Evolutionary conservation across 2,329 filamentous ascomycete genomes (phyloP).

Genomic region (Alternaria postmessia): DNA sequence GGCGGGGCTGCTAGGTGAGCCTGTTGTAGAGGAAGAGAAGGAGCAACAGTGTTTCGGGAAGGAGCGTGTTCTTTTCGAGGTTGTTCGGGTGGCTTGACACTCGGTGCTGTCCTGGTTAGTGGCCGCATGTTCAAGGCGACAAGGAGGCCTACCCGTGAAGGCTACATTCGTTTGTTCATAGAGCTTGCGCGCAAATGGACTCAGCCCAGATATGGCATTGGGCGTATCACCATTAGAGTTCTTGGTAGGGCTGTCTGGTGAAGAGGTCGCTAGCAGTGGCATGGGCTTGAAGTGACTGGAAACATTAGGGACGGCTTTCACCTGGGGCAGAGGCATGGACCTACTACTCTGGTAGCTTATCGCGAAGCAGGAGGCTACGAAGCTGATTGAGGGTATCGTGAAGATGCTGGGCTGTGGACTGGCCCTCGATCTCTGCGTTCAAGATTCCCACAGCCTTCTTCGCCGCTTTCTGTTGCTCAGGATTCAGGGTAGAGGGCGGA

Average conservation of each 20-base stretch:
- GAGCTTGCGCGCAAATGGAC: slow-evolving; percentile 64
- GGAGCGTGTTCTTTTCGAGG: slow-evolving; percentile 17
- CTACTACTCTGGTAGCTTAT: slow-evolving; percentile 75
- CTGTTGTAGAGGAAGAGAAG: slow-evolving; percentile 12
- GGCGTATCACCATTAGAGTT: slow-evolving; percentile 30
- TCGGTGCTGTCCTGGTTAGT: slow-evolving; percentile 32
- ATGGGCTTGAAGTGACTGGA: slow-evolving; percentile 44
- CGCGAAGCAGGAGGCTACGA: slow-evolving; percentile 74
- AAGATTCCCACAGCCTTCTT: slow-evolving; percentile 69
- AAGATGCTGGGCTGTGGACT: slow-evolving; percentile 69
- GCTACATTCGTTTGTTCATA: slow-evolving; percentile 53
- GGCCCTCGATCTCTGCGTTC: slow-evolving; percentile 71
- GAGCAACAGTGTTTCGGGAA: slow-evolving; percentile 17
- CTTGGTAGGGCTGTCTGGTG: slow-evolving; percentile 37
- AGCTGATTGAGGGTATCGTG: slow-evolving; percentile 78
- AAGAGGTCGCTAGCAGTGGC: slow-evolving; percentile 41
- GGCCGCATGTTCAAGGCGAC: background rate
- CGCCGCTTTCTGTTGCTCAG: slow-evolving; percentile 59
- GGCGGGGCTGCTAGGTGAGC: slow-evolving; percentile 18
- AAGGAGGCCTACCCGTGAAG: slow-evolving; percentile 42
- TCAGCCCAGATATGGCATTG: slow-evolving; percentile 47
- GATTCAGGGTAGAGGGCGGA: slow-evolving; percentile 46
- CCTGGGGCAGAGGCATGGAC: slow-evolving; percentile 29
- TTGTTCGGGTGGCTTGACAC: slow-evolving; percentile 17
- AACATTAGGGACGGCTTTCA: slow-evolving; percentile 19